Conservation (phyloP, 2,329 filamentous ascomycete species). For the Xylariales sp. region DNA sequence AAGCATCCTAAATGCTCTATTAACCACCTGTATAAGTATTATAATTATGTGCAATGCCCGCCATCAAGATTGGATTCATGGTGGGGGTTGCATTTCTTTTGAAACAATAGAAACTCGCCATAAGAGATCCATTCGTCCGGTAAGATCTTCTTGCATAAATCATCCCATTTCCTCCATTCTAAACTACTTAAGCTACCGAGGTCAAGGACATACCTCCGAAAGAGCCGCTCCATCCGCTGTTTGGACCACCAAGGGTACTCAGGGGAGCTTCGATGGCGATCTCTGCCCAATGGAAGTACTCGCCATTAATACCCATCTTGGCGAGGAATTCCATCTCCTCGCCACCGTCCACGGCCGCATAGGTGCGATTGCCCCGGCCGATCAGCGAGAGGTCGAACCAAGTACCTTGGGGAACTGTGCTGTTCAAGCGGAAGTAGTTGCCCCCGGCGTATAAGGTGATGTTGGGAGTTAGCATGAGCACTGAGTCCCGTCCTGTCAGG, state of each 20-base stretch:
- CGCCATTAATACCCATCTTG: slow-evolving; percentile 36
- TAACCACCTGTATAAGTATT: no score
- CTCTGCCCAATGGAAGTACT: slow-evolving; percentile 33
- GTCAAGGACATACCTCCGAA: slow-evolving; percentile 3
- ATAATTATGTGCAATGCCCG: no score
- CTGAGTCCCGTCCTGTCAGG: slow-evolving; percentile 37
- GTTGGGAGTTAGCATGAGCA: slow-evolving; percentile 33
- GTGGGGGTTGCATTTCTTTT: no score
- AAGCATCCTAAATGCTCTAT: no score
- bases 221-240: slow-evolving; percentile 19
- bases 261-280: slow-evolving; percentile 43
- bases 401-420: slow-evolving; percentile 21
- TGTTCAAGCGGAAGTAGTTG: slow-evolving; percentile 29
- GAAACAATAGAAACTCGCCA: no score
- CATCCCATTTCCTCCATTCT: no score
- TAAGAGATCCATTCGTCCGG: no score
- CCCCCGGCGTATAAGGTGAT: slow-evolving; percentile 29
- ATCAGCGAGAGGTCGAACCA: slow-evolving; percentile 25
- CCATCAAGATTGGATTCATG: no score
- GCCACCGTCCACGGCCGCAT: slow-evolving; percentile 13
- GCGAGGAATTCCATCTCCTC: slow-evolving; percentile 35
- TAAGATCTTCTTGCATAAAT: no score
- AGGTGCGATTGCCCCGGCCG: slow-evolving; percentile 27
- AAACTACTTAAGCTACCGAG: slow-evolving; percentile 1
- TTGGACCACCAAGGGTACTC: slow-evolving; percentile 28